phyloP scores from a whole-genome alignment of 768 basidiomycete genomes.

The Pleurotus djamor region DNA sequence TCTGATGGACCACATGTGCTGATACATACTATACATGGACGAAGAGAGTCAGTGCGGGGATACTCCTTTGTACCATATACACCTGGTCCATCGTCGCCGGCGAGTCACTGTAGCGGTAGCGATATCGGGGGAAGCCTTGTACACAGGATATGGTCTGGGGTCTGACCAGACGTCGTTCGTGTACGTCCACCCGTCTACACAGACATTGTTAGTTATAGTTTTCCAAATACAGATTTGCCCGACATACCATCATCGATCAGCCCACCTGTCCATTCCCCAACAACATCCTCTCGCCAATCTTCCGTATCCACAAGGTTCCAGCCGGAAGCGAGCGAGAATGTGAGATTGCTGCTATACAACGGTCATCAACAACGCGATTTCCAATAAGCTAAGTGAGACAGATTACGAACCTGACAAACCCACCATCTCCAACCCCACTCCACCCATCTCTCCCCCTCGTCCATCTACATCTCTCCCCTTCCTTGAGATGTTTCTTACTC shows the following conservation, averaged over 20 bases:
- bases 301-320: conserved; percentile 79
- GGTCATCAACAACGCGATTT: conserved; percentile 1
- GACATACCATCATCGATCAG: conserved; percentile 26
- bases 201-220: conserved; percentile 1
- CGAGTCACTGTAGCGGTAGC: conserved; percentile 48
- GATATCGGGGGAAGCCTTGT: conserved; percentile 14
- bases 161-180: conserved; percentile 76
- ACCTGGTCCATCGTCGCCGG: conserved; percentile 65
- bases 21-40: too few relatives aligned
- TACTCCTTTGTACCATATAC: conserved; percentile 56
- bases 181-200: conserved; percentile 79
- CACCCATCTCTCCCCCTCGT: conserved; percentile 71
- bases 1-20: too few relatives aligned
- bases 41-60: too few relatives aligned
- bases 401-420: conserved; percentile 60
- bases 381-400: not conserved
- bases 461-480: conserved; percentile 61
- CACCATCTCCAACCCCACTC: conserved; percentile 48
- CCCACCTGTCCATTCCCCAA: conserved; percentile 51
- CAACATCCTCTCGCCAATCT: conserved; percentile 70
- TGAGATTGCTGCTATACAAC: conserved; percentile 67
- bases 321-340: conserved; percentile 68
- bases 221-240: conserved; percentile 1
- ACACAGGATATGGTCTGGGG: conserved; percentile 33
- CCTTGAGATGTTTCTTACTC: conserved; percentile 40